phyloP scores from a whole-genome alignment of 495 filamentous ascomycete genomes.

The Tuber brumale region DNA sequence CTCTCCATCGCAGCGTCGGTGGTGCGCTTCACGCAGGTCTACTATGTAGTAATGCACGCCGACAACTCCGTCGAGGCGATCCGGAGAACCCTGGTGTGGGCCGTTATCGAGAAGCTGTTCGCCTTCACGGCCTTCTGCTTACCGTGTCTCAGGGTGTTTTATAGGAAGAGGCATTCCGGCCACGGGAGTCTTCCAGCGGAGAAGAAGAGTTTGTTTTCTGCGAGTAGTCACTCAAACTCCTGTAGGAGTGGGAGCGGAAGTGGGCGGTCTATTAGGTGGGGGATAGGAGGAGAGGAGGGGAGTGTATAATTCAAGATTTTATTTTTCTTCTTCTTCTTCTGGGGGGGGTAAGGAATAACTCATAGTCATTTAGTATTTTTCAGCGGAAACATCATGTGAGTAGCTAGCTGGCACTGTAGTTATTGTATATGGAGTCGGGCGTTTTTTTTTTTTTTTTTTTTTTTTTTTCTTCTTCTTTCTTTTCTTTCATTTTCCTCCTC shows the following conservation, averaged over 20 bases:
- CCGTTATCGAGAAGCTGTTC: slow-evolving; percentile 30
- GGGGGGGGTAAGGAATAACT: not conserved
- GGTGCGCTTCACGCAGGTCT: slow-evolving; percentile 32
- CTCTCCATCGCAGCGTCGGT: slow-evolving; percentile 25
- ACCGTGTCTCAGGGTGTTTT: slow-evolving; percentile 26
- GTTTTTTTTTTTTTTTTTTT: not conserved
- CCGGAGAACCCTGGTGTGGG: slow-evolving; percentile 28
- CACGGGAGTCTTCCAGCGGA: not conserved
- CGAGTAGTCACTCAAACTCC: not conserved
- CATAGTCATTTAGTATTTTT: not conserved
- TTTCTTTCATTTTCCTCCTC: too few relatives aligned
- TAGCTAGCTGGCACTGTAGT: not conserved
- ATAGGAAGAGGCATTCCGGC: slow-evolving; percentile 14
- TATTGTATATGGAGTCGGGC: not conserved
- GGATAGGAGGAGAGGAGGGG: not conserved
- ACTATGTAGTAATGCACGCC: slow-evolving; percentile 23
- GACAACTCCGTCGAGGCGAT: slow-evolving; percentile 26
- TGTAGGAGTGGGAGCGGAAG: not conserved
- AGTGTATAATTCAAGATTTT: not conserved
- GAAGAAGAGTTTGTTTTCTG: not conserved
- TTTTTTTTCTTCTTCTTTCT: not conserved
- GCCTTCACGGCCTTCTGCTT: slow-evolving; percentile 31
- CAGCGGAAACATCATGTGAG: not conserved
- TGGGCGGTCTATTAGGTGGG: not conserved
- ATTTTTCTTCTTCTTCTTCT: not conserved